Evolutionary conservation across 768 basidiomycete genomes (phyloP).

Genomic region (Hypholoma sublateritium): DNA sequence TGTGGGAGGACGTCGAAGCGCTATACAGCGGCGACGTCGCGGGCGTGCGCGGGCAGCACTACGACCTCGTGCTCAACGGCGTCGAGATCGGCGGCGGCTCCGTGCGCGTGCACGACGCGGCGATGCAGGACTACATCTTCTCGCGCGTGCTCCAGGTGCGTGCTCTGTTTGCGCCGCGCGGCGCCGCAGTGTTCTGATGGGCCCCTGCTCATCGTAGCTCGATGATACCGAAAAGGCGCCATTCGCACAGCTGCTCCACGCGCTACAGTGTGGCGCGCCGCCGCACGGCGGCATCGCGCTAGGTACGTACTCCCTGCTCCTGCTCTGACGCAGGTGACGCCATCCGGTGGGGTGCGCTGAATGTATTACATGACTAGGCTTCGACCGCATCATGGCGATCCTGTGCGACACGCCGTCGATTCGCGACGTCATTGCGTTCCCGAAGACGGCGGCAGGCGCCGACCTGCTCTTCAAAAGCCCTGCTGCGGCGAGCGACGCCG

Average conservation of each 20-base stretch:
- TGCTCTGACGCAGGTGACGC: not conserved
- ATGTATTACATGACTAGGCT: slow-evolving; percentile 48
- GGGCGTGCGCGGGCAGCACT: slow-evolving; percentile 83
- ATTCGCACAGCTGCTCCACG: slow-evolving; percentile 85
- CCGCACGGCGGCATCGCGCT: slow-evolving; percentile 95
- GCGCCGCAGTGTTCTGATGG: not conserved
- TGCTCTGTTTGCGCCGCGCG: slow-evolving; percentile 2
- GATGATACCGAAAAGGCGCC: slow-evolving; percentile 67
- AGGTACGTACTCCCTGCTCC: slow-evolving; percentile 45
- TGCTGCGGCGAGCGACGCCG: slow-evolving; percentile 49
- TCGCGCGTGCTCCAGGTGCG: slow-evolving; percentile 71
- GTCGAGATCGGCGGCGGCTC: slow-evolving; percentile 93
- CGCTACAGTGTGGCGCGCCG: slow-evolving; percentile 86
- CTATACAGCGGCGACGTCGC: slow-evolving; percentile 72
- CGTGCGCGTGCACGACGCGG: slow-evolving; percentile 87
- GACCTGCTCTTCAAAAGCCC: slow-evolving; percentile 93
- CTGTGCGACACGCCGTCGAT: slow-evolving; percentile 87
- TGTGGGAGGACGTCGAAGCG: slow-evolving; percentile 82
- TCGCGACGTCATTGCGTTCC: slow-evolving; percentile 95
- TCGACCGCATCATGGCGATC: slow-evolving; percentile 91
- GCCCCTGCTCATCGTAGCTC: slow-evolving; percentile 48
- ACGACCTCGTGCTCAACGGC: slow-evolving; percentile 93
- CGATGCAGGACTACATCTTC: slow-evolving; percentile 86
- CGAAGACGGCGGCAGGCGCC: slow-evolving; percentile 81
- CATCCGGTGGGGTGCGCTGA: not conserved